These are phyloP conservation scores for Scedosporium aurantiacum DNA, from an alignment of 2,329 filamentous ascomycete genomes.

Conservation along the genomic window DNA sequence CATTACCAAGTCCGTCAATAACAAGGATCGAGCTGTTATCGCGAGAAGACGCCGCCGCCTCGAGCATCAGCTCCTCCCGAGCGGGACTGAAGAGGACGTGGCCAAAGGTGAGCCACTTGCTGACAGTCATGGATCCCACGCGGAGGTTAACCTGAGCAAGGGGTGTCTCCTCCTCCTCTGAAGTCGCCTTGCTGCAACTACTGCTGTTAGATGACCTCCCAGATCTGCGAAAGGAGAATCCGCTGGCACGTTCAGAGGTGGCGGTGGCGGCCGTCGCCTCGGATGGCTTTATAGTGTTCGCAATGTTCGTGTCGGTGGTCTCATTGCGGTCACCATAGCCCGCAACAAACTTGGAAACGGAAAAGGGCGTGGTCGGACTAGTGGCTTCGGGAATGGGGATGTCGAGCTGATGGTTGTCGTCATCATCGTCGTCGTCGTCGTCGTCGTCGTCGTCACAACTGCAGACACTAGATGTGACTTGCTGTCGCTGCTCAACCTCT, in stretches of 20 bases:
- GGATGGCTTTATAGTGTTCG: conserved; percentile 16
- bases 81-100: conserved; percentile 74
- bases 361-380: conserved; percentile 32
- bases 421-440: neutral
- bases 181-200: conserved; percentile 32
- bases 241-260: neutral
- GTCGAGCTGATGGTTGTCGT: neutral
- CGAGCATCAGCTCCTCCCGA: conserved; percentile 53
- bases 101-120: conserved; percentile 79
- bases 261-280: neutral
- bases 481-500: neutral
- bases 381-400: conserved; percentile 3
- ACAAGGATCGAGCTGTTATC: conserved; percentile 60
- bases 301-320: conserved; percentile 14
- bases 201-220: conserved; percentile 28
- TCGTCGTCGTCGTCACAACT: neutral
- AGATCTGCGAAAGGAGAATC: conserved; percentile 18
- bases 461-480: neutral
- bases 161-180: conserved; percentile 44
- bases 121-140: conserved; percentile 72
- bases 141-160: conserved; percentile 64
- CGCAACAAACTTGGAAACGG: conserved; percentile 26
- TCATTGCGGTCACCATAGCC: conserved; percentile 14
- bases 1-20: conserved; percentile 74
- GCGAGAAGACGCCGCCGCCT: conserved; percentile 10